Evolutionary conservation across 139 green algal species (phyloP).

Genomic region (Raphidocelis subcapitata): DNA sequence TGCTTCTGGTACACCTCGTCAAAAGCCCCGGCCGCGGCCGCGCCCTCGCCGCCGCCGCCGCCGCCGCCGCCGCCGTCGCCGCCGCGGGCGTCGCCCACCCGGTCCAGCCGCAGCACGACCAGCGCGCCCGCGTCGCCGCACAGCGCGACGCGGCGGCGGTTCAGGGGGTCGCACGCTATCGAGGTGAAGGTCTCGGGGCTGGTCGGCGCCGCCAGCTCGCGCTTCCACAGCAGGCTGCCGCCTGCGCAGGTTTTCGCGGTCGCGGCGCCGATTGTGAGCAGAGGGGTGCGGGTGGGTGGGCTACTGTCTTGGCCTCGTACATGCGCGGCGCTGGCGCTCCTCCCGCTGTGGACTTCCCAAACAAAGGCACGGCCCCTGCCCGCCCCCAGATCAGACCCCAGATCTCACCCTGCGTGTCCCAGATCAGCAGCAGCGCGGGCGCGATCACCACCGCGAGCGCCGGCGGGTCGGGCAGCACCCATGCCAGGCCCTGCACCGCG

Average conservation of each 20-base stretch:
- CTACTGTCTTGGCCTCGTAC: too few relatives aligned
- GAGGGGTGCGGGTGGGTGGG: too few relatives aligned
- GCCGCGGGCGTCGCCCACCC: too few relatives aligned
- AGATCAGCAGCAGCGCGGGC: conserved; percentile 67
- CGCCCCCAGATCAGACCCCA: too few relatives aligned
- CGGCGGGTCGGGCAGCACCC: conserved; percentile 48
- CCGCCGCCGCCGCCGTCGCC: too few relatives aligned
- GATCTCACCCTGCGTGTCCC: conserved; percentile 66
- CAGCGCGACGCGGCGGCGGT: conserved; percentile 60
- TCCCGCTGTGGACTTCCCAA: too few relatives aligned
- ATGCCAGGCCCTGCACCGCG: conserved; percentile 54
- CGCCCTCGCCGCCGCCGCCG: neutral
- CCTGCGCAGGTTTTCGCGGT: conserved; percentile 24
- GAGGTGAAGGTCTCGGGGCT: conserved; percentile 40
- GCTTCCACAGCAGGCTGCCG: conserved; percentile 38
- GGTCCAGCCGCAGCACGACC: conserved; percentile 43
- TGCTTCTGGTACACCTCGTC: conserved; percentile 44
- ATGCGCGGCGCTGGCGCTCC: too few relatives aligned
- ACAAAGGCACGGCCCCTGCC: too few relatives aligned
- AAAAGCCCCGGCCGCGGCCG: too few relatives aligned
- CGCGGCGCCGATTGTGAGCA: too few relatives aligned
- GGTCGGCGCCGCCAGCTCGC: conserved; percentile 21
- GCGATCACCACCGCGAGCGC: conserved; percentile 71
- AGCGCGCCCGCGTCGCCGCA: conserved; percentile 54
- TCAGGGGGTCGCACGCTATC: conserved; percentile 58